Evolutionary conservation across 1,284 basidiomycete species (phyloP), one percentile per base, ranked within the genome.

Genomic region (Tetrapyrgos nigripes): DNA sequence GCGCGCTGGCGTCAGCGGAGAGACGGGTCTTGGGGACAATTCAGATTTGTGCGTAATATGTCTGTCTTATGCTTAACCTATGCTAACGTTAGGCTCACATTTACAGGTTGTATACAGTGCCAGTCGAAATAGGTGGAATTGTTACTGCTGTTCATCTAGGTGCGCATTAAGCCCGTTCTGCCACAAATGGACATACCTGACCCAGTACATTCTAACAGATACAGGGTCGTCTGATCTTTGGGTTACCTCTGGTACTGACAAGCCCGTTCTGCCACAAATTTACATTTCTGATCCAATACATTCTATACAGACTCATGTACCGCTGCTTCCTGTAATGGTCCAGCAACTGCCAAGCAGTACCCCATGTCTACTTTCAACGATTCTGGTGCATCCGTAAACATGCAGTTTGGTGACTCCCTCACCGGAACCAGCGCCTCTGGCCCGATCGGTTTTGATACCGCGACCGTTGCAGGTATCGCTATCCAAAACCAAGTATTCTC

Each of bases 221-320:
- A 76, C 76, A 3, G 76, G 76, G 21, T 76, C 75, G 27, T 68
- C 73, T n/a, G 76, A 78, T 53, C 67, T 77, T 3, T 77, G 76
- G 75, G 63, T 76, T 13, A 69, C 75, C n/a, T 73, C 75, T n/a
- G n/a, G n/a, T n/a, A n/a, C n/a, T n/a, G n/a, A n/a, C n/a, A n/a
- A n/a, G n/a, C n/a, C n/a, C n/a, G n/a, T n/a, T n/a, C n/a, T n/a
- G n/a, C n/a, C n/a, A n/a, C n/a, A n/a, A n/a, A n/a, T n/a, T n/a
- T n/a, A n/a, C n/a, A n/a, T n/a, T n/a, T n/a, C n/a, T n/a, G n/a
- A n/a, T n/a, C n/a, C n/a, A n/a, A n/a, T n/a, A n/a, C n/a, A n/a
- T n/a, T n/a, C n/a, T n/a, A n/a, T n/a, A n/a, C n/a, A 1, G 68
- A 71, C 50, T 58, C 62, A 4, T 77, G 75, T 54, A 64, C 60